phyloP scores from a whole-genome alignment of 1,284 basidiomycete genomes.

The Acaromyces ingoldii region DNA sequence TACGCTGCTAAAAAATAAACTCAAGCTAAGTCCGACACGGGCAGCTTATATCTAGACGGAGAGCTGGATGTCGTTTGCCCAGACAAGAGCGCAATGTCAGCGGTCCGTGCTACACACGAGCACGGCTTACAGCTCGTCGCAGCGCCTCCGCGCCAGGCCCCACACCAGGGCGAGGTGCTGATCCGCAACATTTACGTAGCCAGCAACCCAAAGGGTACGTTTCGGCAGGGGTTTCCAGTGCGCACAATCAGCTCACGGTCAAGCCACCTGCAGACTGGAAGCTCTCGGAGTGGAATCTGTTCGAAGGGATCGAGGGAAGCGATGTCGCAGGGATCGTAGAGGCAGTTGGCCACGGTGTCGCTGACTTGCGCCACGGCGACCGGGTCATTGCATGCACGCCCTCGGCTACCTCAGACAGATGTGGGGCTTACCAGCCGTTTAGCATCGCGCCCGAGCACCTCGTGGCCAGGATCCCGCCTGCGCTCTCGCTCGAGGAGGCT shows the following conservation, averaged over 20 bases:
- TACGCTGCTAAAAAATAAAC: too few relatives aligned
- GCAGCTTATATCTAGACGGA: too few relatives aligned
- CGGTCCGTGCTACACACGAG: too few relatives aligned
- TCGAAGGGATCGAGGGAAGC: slow-evolving; percentile 41
- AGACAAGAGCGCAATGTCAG: too few relatives aligned
- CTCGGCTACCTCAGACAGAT: slow-evolving; percentile 32
- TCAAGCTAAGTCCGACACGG: too few relatives aligned
- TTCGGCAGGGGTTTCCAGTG: too few relatives aligned
- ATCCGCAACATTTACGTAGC: slow-evolving; percentile 50
- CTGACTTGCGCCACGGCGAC: slow-evolving; percentile 38
- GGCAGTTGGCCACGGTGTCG: slow-evolving; percentile 25
- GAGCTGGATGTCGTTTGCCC: too few relatives aligned
- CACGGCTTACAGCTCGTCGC: too few relatives aligned
- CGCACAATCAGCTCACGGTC: background rate
- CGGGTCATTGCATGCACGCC: slow-evolving; percentile 41
- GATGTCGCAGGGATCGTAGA: slow-evolving; percentile 45
- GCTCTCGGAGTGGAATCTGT: slow-evolving; percentile 11
- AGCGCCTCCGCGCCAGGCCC: too few relatives aligned
- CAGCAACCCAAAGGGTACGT: slow-evolving; percentile 49
- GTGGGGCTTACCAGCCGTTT: slow-evolving; percentile 44
- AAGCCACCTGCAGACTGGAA: slow-evolving; percentile 40
- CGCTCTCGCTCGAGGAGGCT: slow-evolving; percentile 48
- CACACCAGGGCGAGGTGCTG: slow-evolving; percentile 47
- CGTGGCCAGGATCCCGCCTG: slow-evolving; percentile 22
- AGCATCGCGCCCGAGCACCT: slow-evolving; percentile 38